Percentiles rank a stretch among this genome's conserved stretches.
Conservation (phyloP, 495 filamentous ascomycete genomes). For the Jackrogersella minutella region DNA sequence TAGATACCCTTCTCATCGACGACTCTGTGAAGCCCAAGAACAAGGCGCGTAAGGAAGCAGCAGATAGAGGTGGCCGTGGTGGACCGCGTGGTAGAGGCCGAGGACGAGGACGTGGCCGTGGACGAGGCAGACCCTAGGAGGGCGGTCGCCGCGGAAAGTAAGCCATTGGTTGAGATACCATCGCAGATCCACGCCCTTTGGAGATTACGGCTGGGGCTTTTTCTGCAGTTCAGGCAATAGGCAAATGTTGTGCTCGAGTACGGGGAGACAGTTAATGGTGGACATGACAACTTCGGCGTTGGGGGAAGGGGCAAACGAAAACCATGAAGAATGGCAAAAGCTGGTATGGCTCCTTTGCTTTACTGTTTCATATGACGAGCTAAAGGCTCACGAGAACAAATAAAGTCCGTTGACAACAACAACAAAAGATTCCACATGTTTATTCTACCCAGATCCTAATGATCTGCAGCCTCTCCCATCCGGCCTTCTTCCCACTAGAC, state of each 20-base stretch:
- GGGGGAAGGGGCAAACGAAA: conserved; percentile 33
- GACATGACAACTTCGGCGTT: conserved; percentile 37
- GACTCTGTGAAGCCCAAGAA: conserved; percentile 99
- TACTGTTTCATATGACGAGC: conserved; percentile 28
- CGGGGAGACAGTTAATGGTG: conserved; percentile 7
- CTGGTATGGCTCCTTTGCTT: conserved; percentile 39
- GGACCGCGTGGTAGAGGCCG: conserved; percentile 64
- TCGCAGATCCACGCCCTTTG: conserved; percentile 4
- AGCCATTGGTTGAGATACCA: not conserved
- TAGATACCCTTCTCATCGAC: conserved; percentile 94
- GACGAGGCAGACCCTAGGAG: conserved; percentile 62
- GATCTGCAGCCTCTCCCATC: conserved; percentile 90
- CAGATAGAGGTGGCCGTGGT: conserved; percentile 70
- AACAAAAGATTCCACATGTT: conserved; percentile 2
- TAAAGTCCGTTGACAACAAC: conserved; percentile 26
- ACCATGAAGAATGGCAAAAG: conserved; percentile 37
- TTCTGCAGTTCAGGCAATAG: conserved; percentile 7
- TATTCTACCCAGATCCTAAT: conserved; percentile 71
- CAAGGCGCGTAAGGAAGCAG: conserved; percentile 91
- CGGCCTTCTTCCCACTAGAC: conserved; percentile 81
- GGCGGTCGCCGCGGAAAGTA: not conserved
- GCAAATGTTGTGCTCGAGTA: conserved; percentile 19
- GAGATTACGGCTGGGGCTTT: not conserved
- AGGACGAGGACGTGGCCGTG: conserved; percentile 69
- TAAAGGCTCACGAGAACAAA: conserved; percentile 35